Evolutionary conservation across 78 protist species (phyloP), one percentile per base, ranked within the genome.

Genomic region (Creolimax fragrantissima): DNA sequence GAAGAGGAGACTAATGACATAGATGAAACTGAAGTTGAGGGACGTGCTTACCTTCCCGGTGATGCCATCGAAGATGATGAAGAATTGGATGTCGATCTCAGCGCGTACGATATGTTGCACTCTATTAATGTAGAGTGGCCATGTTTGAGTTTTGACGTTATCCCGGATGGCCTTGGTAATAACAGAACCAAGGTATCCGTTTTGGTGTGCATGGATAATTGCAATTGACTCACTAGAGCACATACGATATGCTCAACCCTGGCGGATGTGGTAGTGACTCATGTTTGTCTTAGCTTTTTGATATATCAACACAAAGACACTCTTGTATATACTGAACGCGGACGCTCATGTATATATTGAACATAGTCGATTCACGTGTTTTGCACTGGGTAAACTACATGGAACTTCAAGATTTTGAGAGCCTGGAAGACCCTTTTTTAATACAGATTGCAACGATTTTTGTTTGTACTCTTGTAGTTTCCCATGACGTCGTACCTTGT

Each of bases 101-200:
- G 93, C 37, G 99, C 98, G 2, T 98, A 97, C 93, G 94, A 95
- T 84, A 93, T 96, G 96, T 93, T 96, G 89, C 97, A 96, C 58
- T 32, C 45, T 39, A 43, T 97, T 83, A 58, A 44, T 35, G 47
- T 91, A 11, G 99, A 98, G 88, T 98, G 98, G 98, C 99, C 99
- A 4, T 95, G 97, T 92, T 85, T 98, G 32, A 35, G 93, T 5
- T 97, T 98, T 41, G 98, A 95, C 35, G 93, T 97, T 84, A 35
- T 97, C 43, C 85, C 42, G 35, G 98, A 98, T 92, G 44, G 5
- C 36, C 93, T 96, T 5, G 99, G 99, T 45, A 74, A 41, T 2
- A 37, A 95, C 91, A 35, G 92, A 42, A 84, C 7, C 32, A 89
- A 47, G 45, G 90, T 4, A 37, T 17, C 83, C 43, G 67, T 41